Conservation (phyloP, 2,329 filamentous ascomycete genomes). For the Alternaria infectoria region DNA sequence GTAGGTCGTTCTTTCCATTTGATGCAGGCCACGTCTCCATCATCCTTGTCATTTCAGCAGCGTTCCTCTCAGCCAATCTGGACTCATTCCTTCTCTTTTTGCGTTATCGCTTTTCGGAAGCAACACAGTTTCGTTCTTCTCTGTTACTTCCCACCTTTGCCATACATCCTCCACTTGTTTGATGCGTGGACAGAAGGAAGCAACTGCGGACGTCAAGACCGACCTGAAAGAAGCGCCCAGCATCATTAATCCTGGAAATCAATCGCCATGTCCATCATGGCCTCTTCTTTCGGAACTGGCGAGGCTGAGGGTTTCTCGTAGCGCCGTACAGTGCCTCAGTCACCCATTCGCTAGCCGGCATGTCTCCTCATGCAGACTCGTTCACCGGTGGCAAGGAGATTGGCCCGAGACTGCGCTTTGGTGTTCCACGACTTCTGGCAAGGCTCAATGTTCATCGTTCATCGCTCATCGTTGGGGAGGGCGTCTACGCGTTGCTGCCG, state of each 20-base stretch:
- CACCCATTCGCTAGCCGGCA: not conserved
- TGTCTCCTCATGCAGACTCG: not conserved
- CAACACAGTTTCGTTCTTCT: not conserved
- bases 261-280: not conserved
- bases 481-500: not conserved
- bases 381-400: not conserved
- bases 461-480: not conserved
- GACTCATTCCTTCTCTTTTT: not conserved
- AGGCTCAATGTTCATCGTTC: conserved; percentile 6
- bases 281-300: not conserved
- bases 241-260: not conserved
- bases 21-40: not conserved
- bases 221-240: not conserved
- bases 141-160: not conserved
- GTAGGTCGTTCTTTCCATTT: not conserved
- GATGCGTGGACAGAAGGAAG: not conserved
- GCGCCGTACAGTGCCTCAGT: not conserved
- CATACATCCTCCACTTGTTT: not conserved
- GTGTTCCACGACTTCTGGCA: not conserved
- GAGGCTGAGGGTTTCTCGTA: not conserved
- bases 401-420: not conserved
- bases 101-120: not conserved
- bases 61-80: not conserved
- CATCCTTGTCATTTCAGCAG: not conserved
- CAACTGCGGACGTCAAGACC: not conserved